These are phyloP conservation scores for Coemansia sp. DNA, from an alignment of 192 early-diverging fungal genomes.

Conservation along the genomic window DNA sequence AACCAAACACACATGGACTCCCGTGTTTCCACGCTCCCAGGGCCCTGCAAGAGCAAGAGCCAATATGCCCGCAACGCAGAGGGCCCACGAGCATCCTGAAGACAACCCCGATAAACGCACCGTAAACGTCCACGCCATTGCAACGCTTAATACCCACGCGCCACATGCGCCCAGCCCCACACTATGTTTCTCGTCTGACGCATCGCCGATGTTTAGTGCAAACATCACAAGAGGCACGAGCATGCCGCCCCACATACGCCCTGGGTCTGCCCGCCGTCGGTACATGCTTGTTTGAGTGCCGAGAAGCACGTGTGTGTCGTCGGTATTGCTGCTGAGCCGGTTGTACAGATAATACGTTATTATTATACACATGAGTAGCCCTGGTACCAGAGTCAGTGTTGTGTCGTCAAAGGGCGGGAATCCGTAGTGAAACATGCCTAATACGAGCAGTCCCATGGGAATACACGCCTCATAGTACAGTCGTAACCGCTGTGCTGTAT, in stretches of 20 bases:
- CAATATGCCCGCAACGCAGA: neutral
- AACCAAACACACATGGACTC: neutral
- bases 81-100: neutral
- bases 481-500: constrained; percentile 13
- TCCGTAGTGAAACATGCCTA: constrained; percentile 8
- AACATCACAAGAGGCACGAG: constrained; percentile 37
- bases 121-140: constrained; percentile 14
- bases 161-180: neutral
- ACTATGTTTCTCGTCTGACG: neutral
- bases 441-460: constrained; percentile 14
- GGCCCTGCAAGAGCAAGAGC: constrained; percentile 1
- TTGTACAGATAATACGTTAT: too few species aligned
- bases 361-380: neutral
- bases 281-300: constrained; percentile 6
- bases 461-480: constrained; percentile 38
- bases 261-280: constrained; percentile 30
- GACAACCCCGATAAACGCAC: neutral
- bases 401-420: neutral
- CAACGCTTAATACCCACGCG: neutral
- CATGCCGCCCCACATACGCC: constrained; percentile 27
- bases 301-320: neutral
- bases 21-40: too few species aligned
- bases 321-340: too few species aligned
- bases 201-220: constrained; percentile 4
- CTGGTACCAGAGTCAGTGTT: neutral